Base-by-base conservation (phyloP, 2,329 filamentous ascomycete genomes). In the Fusarium mundagurra region DNA sequence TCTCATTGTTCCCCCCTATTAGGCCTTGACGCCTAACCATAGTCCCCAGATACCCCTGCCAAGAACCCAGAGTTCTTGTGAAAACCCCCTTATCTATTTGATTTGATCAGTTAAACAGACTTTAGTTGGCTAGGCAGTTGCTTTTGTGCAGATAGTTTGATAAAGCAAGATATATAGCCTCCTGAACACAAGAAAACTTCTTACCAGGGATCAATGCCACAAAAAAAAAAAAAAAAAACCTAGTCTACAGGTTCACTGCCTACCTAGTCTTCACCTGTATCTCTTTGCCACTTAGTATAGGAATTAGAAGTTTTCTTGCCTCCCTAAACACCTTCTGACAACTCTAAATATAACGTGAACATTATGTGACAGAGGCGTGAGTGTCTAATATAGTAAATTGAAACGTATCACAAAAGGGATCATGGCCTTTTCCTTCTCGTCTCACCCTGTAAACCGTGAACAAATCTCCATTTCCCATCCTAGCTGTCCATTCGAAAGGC, bases 381-480 rank as follows among this genome's bases (percentile, higher is more conserved):
- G 39, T 34, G 59, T 39, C 69, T 44, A 51, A 61, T 54, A 34
- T 18, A 38, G 27, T 61, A 27, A 44, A 67, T 63, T 72, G 48
- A 58, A 60, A 62, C 20, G 27, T 38, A 31, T 59, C 18, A 43
- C 20, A 31, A 45, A 20, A 57, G 31, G 44, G n/a, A 41, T 48
- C 34, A 58, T 53, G 36, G 27, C 45, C 43, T 41, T 27, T 39
- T 17, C 24, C 53, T 69, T 22, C 45, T 59, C 22, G 20, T 17
- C 59, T 45, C 39, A 29, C 36, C 14, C 24, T 41, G 34, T 50
- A 57, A 39, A 27, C 69, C 48, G 12, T 43, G 33, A n/a, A 34
- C 44, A 33, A n/a, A 34, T 36, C 29, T 47, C 29, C 34, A 39
- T 43, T 53, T 64, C 29, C 39, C 24, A 61, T 41, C 36, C 43